Percentiles rank a stretch among this genome's conserved stretches.
phyloP scores from a whole-genome alignment of 2,329 filamentous ascomycete species.

The Beauveria rudraprayagi region DNA sequence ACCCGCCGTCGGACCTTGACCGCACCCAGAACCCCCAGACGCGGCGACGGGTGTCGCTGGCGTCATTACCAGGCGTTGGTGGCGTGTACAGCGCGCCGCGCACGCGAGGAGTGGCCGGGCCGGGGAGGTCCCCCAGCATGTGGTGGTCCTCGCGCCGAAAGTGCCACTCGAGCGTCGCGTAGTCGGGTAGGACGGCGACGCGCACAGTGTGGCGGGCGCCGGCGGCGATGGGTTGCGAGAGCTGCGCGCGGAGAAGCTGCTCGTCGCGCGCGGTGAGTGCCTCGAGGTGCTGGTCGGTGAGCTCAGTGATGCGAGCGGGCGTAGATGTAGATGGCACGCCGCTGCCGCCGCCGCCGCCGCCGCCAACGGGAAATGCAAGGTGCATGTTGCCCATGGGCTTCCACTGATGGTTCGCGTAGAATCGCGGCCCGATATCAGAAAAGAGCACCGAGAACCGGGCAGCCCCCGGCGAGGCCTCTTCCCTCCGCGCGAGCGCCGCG shows the following conservation, averaged over 20 bases:
- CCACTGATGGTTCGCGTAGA: conserved; percentile 76
- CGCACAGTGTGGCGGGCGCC: conserved; percentile 20
- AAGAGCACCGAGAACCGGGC: conserved; percentile 68
- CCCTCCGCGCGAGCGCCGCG: conserved; percentile 23
- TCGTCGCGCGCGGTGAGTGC: conserved; percentile 59
- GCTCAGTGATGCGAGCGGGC: conserved; percentile 23
- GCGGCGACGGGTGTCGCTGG: conserved; percentile 44
- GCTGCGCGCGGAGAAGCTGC: conserved; percentile 44
- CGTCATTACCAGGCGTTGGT: conserved; percentile 21
- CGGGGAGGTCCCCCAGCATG: conserved; percentile 57
- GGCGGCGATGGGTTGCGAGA: conserved; percentile 28
- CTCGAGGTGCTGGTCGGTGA: conserved; percentile 54
- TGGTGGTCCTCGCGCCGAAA: conserved; percentile 76
- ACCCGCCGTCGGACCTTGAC: conserved; percentile 50
- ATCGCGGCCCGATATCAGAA: conserved; percentile 78
- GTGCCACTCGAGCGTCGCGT: conserved; percentile 44
- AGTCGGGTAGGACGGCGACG: conserved; percentile 26
- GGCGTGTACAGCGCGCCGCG: conserved; percentile 62
- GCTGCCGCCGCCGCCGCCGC: conserved; percentile 17
- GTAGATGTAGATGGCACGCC: conserved; percentile 16
- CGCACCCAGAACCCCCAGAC: conserved; percentile 69
- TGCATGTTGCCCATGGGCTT: conserved; percentile 65
- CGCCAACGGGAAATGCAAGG: conserved; percentile 45
- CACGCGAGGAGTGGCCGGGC: conserved; percentile 41
- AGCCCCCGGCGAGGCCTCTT: conserved; percentile 23